These are phyloP conservation scores for Psophocarpus tetragonolobus DNA, from an alignment of 306 rosid genomes.

Conservation along the genomic window DNA sequence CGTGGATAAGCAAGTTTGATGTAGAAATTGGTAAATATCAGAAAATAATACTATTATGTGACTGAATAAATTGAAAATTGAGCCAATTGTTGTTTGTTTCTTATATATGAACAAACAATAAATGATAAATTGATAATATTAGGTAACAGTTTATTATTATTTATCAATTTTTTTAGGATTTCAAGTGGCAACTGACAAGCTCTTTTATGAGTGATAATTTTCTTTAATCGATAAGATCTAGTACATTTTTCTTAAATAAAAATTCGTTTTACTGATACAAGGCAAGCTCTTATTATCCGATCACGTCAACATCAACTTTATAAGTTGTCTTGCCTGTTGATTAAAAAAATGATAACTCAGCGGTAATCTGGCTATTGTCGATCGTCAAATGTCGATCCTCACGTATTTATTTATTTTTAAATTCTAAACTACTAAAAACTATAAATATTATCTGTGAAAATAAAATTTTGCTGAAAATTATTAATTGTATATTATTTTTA, in stretches of 20 bases:
- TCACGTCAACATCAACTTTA: too few relatives aligned
- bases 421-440: too few relatives aligned
- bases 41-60: not conserved
- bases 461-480: too few relatives aligned
- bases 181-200: too few relatives aligned
- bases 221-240: not conserved
- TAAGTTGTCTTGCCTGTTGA: too few relatives aligned
- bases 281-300: too few relatives aligned
- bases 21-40: not conserved
- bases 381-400: too few relatives aligned
- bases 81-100: not conserved
- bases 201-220: not conserved
- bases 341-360: too few relatives aligned
- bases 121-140: not conserved
- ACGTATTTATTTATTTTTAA: too few relatives aligned
- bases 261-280: not conserved
- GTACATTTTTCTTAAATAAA: not conserved
- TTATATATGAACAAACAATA: not conserved
- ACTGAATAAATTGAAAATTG: not conserved
- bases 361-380: too few relatives aligned
- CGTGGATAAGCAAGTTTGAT: not conserved
- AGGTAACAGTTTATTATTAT: not conserved
- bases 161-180: not conserved
- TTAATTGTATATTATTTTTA: too few relatives aligned
- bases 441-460: too few relatives aligned